Base-by-base conservation (phyloP, 1,284 basidiomycete species). In the Clitocybe nebularis region DNA sequence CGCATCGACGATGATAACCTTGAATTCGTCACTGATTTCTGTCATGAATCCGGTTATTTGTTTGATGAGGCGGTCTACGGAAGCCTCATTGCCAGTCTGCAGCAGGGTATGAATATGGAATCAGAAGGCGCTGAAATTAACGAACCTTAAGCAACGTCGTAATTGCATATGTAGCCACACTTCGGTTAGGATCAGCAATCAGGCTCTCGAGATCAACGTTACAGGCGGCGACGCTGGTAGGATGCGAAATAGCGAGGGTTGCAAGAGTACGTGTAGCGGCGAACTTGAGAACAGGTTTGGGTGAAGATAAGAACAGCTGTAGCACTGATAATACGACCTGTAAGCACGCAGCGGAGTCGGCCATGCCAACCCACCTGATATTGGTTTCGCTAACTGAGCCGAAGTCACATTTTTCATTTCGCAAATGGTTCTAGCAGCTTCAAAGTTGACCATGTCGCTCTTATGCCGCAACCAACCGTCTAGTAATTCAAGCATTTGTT, bases 391-490 rank as follows among this genome's bases (percentile, higher is more conserved):
- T 41, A 99, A 72, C 55, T 98, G 92, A 16, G 78, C 65, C 9
- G 83, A 61, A 19, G 83, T 77, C 19, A 94, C 84, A 52, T 84
- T 82, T 63, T 83, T 88, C 87, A 97, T 91, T 64, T 97, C 94
- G 63, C 94, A 98, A 51, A 99, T 95, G 13, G 87, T 94, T 40
- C 95, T 84, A 4, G 96, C 96, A 21, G 95, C 96, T 66, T 99
- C 96, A 56, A 95, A 92, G 70, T 98, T 99, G 63, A 99, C 96
- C 96, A 98, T 99, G 65, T 99, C 96, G 60, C 93, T 95, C 76
- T 99, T 99, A 70, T 99, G 96, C 48, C 94, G 83, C 47, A 99
- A 74, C 83, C 94, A 95, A 30, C 89, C 86, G 62, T 99, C 96
- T 40, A 99, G 75, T 35, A 97, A 79, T 56, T 98, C 95, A 47